Evolutionary conservation across 129 eudicot genomes (phyloP).

Genomic region (Dittrichia graveolens): DNA sequence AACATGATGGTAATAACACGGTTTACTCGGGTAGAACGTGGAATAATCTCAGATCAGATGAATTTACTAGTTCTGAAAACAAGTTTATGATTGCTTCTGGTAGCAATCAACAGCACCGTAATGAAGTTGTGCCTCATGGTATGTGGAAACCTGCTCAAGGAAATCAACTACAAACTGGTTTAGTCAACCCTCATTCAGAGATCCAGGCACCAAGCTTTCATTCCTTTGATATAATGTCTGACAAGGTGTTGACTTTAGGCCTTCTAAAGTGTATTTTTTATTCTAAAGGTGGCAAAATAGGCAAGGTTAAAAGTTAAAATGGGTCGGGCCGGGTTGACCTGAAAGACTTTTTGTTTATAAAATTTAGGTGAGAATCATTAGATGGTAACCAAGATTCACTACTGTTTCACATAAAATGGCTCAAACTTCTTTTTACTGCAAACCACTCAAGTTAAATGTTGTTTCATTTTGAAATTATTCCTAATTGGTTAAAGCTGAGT

Average conservation of each 20-base stretch:
- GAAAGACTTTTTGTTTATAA: not conserved
- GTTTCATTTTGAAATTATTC: too few relatives aligned
- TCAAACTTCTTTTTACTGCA: too few relatives aligned
- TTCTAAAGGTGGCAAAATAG: not conserved
- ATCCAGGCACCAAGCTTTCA: constrained; percentile 54
- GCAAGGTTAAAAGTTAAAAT: not conserved
- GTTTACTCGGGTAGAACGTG: constrained; percentile 45
- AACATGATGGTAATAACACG: constrained; percentile 39
- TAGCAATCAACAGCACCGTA: constrained; percentile 38
- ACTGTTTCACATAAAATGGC: too few relatives aligned
- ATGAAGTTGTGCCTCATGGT: constrained; percentile 41
- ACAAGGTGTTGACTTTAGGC: constrained; percentile 51
- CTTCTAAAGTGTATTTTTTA: constrained; percentile 8
- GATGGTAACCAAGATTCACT: too few relatives aligned
- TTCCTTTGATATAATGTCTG: constrained; percentile 51
- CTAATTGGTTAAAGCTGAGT: too few relatives aligned
- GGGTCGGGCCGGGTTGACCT: not conserved
- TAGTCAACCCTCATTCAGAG: constrained; percentile 45
- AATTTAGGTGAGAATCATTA: not conserved
- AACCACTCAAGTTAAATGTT: too few relatives aligned
- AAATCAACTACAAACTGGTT: constrained; percentile 53
- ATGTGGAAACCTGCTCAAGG: constrained; percentile 55
- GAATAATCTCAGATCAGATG: constrained; percentile 43
- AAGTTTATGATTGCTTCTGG: constrained; percentile 62
- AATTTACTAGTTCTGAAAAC: constrained; percentile 46